Base-by-base conservation (phyloP, 1,284 basidiomycete species). In the Xerocomus minutiporus region DNA sequence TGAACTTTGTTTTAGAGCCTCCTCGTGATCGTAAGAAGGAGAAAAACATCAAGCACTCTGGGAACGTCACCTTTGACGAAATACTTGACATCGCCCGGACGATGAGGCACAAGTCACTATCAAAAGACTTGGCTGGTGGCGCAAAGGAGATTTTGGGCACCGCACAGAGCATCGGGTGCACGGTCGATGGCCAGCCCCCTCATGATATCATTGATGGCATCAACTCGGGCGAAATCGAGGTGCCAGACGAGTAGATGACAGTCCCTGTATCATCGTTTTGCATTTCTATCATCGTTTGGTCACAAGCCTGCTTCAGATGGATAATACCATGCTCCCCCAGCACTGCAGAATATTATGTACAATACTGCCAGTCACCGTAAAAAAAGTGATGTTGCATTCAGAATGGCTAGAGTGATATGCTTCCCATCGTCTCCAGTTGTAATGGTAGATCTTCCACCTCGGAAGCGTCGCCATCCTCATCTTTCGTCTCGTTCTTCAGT, bases 21-120 rank as follows among this genome's bases (percentile, higher is more conserved):
- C 93, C 93, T 67, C 93, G 96, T 72, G 96, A 99, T 81, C 88
- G 97, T 67, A 99, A 99, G 80, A 99, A 99, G 86, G 94, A 98
- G 84, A 99, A 99, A 84, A 99, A 99, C 84, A 96, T 98, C 79
- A 95, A 94, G 75, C 97, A 99, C 84, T 77, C 78, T 57, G 97
- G 97, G 60, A 99, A 98, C 81, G 83, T 99, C 63, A 72, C 94
- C 55, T 81, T 99, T 56, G 96, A 98, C 71, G 91, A 97, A 77
- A 93, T 99, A 69, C 78, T 94, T 71, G 89, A 96, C 58, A 95
- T 96, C 73, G 93, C 93, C 66, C 90, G 97, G 73, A 97, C 88
- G 64, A 97, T 99, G 95, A 88, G 85, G 73, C 80, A 79, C 78
- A 98, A 98, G 78, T 98, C 95, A 12, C 81, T 99, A 59, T 90